A percentile compares a stretch with the other conserved stretches of the same genome.
phyloP scores from a whole-genome alignment of 371 early-diverging fungal species.

The Neoconidiobolus thromboides region DNA sequence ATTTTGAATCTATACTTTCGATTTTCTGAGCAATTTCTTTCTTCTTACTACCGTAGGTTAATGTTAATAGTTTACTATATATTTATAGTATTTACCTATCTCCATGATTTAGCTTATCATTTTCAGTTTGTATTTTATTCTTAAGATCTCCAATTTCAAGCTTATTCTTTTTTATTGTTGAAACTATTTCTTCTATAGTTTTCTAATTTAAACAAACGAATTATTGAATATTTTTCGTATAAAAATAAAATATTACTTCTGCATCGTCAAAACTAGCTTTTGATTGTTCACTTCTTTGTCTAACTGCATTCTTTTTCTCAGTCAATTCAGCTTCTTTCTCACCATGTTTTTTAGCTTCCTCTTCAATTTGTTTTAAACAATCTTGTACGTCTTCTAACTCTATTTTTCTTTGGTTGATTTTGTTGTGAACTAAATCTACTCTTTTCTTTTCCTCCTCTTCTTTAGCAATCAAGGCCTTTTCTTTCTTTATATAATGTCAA shows the following conservation, averaged over 20 bases:
- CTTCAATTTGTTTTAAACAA: not conserved
- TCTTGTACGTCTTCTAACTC: no score
- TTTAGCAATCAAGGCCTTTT: not conserved
- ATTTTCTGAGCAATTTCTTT: constrained; percentile 10
- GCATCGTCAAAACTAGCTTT: constrained; percentile 5
- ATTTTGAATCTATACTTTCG: constrained; percentile 8
- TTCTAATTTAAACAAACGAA: no score
- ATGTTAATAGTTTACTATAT: not conserved
- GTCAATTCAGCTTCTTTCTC: constrained; percentile 11
- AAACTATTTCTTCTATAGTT: no score
- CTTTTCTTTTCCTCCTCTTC: not conserved
- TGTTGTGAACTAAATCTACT: not conserved
- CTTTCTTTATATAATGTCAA: no score
- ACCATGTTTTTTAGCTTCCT: constrained; percentile 14
- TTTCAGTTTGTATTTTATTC: constrained; percentile 6
- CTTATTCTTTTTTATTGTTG: no score
- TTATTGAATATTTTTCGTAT: no score
- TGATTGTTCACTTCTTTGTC: not conserved
- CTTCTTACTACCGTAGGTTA: constrained; percentile 8
- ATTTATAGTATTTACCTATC: not conserved
- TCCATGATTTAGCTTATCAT: not conserved
- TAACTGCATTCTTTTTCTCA: constrained; percentile 12
- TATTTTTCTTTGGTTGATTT: not conserved
- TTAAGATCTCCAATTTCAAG: constrained; percentile 3
- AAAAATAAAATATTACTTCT: not conserved